Conservation (phyloP, 2,329 filamentous ascomycete genomes). For the Penicillium sp. region DNA sequence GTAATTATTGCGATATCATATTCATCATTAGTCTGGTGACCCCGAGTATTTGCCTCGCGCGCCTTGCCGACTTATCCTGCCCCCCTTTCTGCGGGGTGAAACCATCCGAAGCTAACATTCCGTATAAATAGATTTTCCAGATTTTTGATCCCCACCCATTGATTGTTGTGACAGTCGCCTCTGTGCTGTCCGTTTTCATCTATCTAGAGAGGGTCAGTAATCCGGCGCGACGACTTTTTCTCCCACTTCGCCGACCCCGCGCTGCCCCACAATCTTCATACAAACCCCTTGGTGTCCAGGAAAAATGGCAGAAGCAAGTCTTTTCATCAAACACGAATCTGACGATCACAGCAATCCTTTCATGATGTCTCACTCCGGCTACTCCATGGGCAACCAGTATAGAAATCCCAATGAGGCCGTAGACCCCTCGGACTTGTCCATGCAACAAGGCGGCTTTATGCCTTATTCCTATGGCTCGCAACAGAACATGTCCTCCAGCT, state of each 20-base stretch:
- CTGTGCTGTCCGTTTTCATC: constrained; percentile 3
- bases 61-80: constrained; percentile 13
- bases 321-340: constrained; percentile 68
- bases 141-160: constrained; percentile 5
- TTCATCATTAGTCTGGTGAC: not conserved
- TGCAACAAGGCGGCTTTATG: constrained; percentile 57
- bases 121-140: constrained; percentile 4
- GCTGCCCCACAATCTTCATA: constrained; percentile 9
- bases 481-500: constrained; percentile 68
- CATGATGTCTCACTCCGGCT: constrained; percentile 51
- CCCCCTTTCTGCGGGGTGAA: not conserved
- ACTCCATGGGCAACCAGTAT: constrained; percentile 56
- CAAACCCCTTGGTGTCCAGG: constrained; percentile 4
- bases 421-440: constrained; percentile 81
- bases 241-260: constrained; percentile 11
- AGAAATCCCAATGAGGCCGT: constrained; percentile 60
- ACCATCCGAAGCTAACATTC: constrained; percentile 7
- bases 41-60: constrained; percentile 13
- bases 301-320: constrained; percentile 56
- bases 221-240: constrained; percentile 7
- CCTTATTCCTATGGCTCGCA: constrained; percentile 61
- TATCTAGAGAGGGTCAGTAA: constrained; percentile 21
- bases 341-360: constrained; percentile 59
- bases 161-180: constrained; percentile 13
- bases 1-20: not conserved